Evolutionary conservation across 1,284 basidiomycete species (phyloP), one percentile per base, ranked within the genome.

Genomic region (Cryptococcus sp.): DNA sequence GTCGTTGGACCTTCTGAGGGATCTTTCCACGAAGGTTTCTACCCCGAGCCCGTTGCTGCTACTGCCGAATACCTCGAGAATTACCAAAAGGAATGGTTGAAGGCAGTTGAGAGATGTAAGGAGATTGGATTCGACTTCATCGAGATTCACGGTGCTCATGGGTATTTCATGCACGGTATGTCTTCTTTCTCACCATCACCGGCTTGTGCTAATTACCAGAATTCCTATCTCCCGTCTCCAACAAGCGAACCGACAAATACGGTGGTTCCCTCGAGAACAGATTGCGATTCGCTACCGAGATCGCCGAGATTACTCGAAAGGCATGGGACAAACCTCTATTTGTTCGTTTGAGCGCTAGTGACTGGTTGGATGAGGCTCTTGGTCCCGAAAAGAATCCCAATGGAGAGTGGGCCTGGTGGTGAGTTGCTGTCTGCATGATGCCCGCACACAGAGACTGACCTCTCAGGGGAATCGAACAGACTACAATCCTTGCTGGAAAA

Each of bases 201-300:
- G 40, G 39, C 23, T 19, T 14, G 14, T 24, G 19, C 24, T 28
- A 40, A 40, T 44, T n/a, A 39, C 13, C 4, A 62, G 65, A 73
- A 32, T 89, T 88, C 71, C 63, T 83, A 16, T 86, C 84, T 7
- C 87, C 87, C 0, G 63, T 87, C 25, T 84, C 84, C 37, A 90
- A 90, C 76, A 69, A 70, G 11, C 83, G 87, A 34, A 79, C 77
- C 7, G 88, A 90, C 73, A 45, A 76, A 32, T 88, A 85, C 63
- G 88, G 88, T n/a, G 88, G 88, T 1, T 70, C 77, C 10, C 78
- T 89, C 45, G 83, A 85, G 63, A 88, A 88, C 74, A 82, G 88
- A 28, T 69, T 87, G 45, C 83, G 86, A 32, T 81, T 83, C 60
- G 80, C 85, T 1, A 76, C 88, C 36, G 81, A 82, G 46, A 58